Evolutionary conservation across 176 grass and related monocot species (phyloP).

Genomic region (Aegilops speltoides): DNA sequence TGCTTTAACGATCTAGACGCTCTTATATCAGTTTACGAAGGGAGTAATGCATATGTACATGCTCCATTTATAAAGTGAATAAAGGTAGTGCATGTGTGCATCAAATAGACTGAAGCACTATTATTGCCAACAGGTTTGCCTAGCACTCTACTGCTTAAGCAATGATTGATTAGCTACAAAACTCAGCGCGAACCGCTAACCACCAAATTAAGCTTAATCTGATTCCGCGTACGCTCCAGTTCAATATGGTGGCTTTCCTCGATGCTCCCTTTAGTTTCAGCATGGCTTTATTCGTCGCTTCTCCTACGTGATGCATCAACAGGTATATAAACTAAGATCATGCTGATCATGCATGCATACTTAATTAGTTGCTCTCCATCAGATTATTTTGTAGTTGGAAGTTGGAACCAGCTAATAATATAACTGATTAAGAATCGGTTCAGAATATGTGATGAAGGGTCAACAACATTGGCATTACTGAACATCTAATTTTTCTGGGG

Average conservation of each 20-base stretch:
- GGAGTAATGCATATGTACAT: background rate
- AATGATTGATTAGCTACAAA: background rate
- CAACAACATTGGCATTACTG: background rate
- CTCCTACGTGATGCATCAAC: background rate
- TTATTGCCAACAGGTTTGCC: background rate
- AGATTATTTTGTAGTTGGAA: slow-evolving; percentile 7
- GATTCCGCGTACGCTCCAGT: slow-evolving; percentile 33
- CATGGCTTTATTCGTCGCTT: slow-evolving; percentile 45
- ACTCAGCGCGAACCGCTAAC: slow-evolving; percentile 7
- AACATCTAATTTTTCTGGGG: background rate
- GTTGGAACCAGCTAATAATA: slow-evolving; percentile 10
- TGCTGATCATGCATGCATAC: background rate
- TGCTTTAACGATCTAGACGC: too few relatives aligned
- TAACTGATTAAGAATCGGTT: background rate
- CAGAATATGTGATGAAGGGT: slow-evolving; percentile 14
- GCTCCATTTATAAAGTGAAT: too few relatives aligned
- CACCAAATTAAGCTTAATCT: slow-evolving; percentile 1
- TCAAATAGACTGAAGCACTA: slow-evolving; percentile 12
- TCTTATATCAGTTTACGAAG: too few relatives aligned
- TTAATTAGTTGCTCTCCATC: background rate
- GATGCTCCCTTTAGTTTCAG: background rate
- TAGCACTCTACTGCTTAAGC: background rate
- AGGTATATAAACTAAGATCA: slow-evolving; percentile 9
- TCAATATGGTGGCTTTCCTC: slow-evolving; percentile 21
- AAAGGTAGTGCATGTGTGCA: background rate